A percentile compares a stretch with the other conserved stretches of the same genome.
phyloP scores from a whole-genome alignment of 78 protist genomes.

The Trichosphaerium sp. region DNA sequence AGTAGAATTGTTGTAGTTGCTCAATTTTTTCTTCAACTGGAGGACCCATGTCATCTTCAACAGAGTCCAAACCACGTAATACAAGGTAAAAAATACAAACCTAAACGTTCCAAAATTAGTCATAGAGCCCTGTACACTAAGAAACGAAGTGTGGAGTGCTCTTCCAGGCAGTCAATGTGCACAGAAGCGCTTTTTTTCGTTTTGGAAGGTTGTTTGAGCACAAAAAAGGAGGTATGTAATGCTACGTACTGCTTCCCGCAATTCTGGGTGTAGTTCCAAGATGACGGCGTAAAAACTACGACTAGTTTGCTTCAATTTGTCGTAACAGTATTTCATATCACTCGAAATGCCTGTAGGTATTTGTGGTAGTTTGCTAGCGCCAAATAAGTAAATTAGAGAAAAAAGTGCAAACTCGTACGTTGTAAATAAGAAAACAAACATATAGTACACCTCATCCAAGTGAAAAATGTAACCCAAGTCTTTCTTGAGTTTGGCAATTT shows the following conservation, averaged over 20 bases:
- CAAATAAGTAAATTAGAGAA: too few species aligned
- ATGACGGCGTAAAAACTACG: conserved; percentile 72
- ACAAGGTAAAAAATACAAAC: conserved; percentile 86
- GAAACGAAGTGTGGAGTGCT: background rate
- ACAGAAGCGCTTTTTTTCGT: too few species aligned
- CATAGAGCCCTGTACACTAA: background rate
- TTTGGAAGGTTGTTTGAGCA: background rate
- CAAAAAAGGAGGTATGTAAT: background rate
- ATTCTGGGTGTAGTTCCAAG: conserved; percentile 42
- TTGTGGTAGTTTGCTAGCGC: conserved; percentile 19
- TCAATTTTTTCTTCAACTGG: conserved; percentile 13
- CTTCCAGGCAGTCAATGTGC: background rate
- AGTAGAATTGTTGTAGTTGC: conserved; percentile 32
- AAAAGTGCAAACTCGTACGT: too few species aligned
- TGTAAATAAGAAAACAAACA: too few species aligned
- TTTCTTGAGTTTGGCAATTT: too few species aligned
- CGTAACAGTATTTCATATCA: conserved; percentile 39
- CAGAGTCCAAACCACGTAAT: conserved; percentile 87
- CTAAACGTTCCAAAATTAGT: background rate
- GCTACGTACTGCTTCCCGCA: conserved; percentile 50
- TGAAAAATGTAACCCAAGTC: too few species aligned
- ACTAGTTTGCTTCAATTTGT: conserved; percentile 31
- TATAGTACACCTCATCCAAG: too few species aligned
- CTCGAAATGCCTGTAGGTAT: conserved; percentile 1
- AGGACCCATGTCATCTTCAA: conserved; percentile 84